Conservation (phyloP, 352 stramenopile species). For the Globisporangium solare region DNA sequence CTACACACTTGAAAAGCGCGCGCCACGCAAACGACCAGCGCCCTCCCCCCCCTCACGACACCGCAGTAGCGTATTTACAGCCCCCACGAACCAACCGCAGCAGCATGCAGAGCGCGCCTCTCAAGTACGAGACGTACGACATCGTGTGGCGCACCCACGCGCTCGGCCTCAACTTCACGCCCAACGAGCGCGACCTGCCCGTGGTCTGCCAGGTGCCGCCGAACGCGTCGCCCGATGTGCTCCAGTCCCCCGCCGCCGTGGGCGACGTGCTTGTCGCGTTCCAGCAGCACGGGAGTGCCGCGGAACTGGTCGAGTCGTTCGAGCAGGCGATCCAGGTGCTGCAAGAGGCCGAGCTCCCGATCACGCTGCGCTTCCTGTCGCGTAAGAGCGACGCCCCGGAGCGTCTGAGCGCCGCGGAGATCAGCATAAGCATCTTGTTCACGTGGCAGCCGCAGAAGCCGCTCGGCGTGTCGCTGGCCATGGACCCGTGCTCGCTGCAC, state of each 20-base stretch:
- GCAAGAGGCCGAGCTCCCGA: constrained; percentile 38
- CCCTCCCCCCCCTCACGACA: too few relatives aligned
- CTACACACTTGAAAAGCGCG: too few relatives aligned
- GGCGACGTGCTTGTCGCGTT: constrained; percentile 64
- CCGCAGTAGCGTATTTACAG: background rate
- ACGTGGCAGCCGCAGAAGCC: constrained; percentile 40
- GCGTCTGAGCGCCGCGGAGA: constrained; percentile 30
- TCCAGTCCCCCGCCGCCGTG: constrained; percentile 44
- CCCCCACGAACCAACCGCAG: background rate
- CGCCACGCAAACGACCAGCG: background rate
- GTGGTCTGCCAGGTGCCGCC: constrained; percentile 70
- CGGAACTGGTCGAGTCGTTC: constrained; percentile 38
- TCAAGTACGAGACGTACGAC: constrained; percentile 33
- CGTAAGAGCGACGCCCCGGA: constrained; percentile 39
- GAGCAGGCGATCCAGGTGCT: constrained; percentile 51
- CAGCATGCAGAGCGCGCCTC: constrained; percentile 3
- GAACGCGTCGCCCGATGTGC: constrained; percentile 38
- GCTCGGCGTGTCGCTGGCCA: constrained; percentile 68
- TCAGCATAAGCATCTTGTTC: constrained; percentile 47
- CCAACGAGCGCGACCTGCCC: constrained; percentile 52
- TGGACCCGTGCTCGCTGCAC: constrained; percentile 73
- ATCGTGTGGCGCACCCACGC: constrained; percentile 50
- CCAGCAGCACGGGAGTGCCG: constrained; percentile 26
- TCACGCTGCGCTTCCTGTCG: constrained; percentile 64
- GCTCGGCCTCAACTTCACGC: constrained; percentile 70